phyloP scores from a whole-genome alignment of 208 protist genomes.

The Acanthamoeba royreba region DNA sequence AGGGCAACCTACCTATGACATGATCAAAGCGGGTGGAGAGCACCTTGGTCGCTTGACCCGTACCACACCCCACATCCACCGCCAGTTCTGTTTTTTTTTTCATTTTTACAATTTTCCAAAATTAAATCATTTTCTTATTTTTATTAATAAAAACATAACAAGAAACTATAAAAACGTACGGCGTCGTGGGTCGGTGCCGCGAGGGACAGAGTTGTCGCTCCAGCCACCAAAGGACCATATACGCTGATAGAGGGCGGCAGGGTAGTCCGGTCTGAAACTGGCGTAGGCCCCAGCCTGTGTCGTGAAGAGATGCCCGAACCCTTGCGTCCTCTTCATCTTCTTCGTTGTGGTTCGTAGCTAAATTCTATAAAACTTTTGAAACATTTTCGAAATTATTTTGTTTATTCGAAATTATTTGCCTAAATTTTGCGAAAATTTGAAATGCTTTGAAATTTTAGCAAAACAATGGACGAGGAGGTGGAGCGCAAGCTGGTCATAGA shows the following conservation, averaged over 20 bases:
- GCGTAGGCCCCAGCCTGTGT: neutral
- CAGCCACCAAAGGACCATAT: neutral
- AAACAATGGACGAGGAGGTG: neutral
- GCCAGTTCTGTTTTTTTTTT: neutral
- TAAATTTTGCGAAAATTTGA: neutral
- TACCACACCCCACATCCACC: constrained; percentile 31
- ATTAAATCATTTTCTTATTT: too few species aligned
- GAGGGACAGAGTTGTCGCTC: neutral
- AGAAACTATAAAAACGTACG: too few species aligned
- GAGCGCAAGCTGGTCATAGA: neutral
- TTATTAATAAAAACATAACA: too few species aligned
- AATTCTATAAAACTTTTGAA: neutral
- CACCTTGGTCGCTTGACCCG: constrained; percentile 24
- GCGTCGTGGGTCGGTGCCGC: neutral
- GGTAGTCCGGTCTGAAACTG: constrained; percentile 3
- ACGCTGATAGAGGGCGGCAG: neutral
- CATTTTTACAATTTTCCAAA: neutral
- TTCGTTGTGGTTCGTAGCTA: neutral
- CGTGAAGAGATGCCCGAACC: constrained; percentile 26
- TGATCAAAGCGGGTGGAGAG: neutral
- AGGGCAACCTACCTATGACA: neutral
- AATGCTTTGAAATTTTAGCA: neutral
- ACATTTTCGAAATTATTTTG: too few species aligned
- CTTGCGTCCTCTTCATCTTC: neutral
- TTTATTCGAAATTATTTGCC: neutral